Base-by-base conservation (phyloP, 208 protist genomes). In the Endotrypanum monterogeii region DNA sequence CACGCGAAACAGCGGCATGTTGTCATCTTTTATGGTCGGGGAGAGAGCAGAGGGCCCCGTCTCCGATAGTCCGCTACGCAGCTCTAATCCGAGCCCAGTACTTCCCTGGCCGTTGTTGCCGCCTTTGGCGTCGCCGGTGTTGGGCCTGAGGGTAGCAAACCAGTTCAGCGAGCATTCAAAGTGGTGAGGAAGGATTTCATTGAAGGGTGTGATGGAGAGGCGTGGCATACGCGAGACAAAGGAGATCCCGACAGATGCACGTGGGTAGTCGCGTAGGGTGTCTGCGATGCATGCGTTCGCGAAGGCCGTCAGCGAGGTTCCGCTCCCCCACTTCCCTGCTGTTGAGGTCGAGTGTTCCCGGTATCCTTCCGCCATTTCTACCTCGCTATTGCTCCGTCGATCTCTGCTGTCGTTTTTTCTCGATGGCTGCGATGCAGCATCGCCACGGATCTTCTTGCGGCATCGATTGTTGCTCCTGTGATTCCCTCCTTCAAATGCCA, bases 151-250 rank as follows among this genome's bases (percentile, higher is more conserved):
- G 39, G 74, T 71, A 5, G 84, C 65, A n/a, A 83, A 79, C 86
- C 89, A 93, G 74, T 83, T 93, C 68, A 93, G 83, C 32, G 73
- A 80, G 73, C 89, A 93, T 74, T 90, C 83, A 70, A 91, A 93
- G 14, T 50, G 68, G 55, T 65, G 74, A 6, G 83, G 82, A 20
- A 78, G 48, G 18, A 93, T 57, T 25, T 76, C 76, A 63, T 93
- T 93, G 61, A 90, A 93, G 18, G 68, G 69, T 63, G 88, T 81
- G 1, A 82, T 61, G 32, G 75, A 54, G n/a, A 73, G 23, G 16
- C 86, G 80, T 14, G 89, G 89, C 12, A 79, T 61, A 1, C 76
- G 76, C 16, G 82, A 85, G 51, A 55, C 44, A 30, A 91, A 55
- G n/a, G 89, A 83, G 65, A 90, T 75, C 16, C 89, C 89, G 14